Conservation (phyloP, 2,329 filamentous ascomycete genomes). For the Alternaria metachromatica region DNA sequence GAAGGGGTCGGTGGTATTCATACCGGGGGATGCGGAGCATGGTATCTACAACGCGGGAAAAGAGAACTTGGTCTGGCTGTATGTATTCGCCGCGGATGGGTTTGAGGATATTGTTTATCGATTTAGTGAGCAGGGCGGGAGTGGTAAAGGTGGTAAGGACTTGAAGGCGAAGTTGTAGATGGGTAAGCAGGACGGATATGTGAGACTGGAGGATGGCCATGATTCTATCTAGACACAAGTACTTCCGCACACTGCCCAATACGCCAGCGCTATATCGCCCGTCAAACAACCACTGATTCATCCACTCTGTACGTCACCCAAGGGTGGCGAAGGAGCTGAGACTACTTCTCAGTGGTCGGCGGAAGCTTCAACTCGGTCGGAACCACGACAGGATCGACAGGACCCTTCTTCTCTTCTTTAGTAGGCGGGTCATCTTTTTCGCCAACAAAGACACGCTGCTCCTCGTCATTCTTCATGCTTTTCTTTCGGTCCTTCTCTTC, state of each 20-base stretch:
- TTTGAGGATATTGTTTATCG: conserved; percentile 52
- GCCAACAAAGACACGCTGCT: neutral
- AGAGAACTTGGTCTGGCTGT: conserved; percentile 49
- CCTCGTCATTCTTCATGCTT: neutral
- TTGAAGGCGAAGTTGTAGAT: neutral
- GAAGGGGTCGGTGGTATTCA: conserved; percentile 49
- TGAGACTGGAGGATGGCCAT: neutral
- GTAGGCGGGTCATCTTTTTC: neutral
- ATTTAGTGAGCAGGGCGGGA: conserved; percentile 26
- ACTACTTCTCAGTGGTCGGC: neutral
- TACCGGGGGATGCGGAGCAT: conserved; percentile 55
- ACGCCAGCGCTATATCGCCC: neutral
- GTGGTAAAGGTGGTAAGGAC: neutral
- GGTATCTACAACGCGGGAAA: conserved; percentile 37
- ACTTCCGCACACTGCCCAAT: neutral
- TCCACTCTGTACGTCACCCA: neutral
- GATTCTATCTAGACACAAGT: neutral
- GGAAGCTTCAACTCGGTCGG: neutral
- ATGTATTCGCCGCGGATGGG: conserved; percentile 48
- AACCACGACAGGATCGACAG: neutral
- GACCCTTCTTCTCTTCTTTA: neutral
- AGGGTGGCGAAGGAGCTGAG: too few relatives aligned
- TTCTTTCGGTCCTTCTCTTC: neutral
- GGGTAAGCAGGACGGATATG: neutral
- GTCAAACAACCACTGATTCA: neutral